Base-by-base conservation (phyloP, 73 alveolate species). In the Strombidium stylifer region DNA sequence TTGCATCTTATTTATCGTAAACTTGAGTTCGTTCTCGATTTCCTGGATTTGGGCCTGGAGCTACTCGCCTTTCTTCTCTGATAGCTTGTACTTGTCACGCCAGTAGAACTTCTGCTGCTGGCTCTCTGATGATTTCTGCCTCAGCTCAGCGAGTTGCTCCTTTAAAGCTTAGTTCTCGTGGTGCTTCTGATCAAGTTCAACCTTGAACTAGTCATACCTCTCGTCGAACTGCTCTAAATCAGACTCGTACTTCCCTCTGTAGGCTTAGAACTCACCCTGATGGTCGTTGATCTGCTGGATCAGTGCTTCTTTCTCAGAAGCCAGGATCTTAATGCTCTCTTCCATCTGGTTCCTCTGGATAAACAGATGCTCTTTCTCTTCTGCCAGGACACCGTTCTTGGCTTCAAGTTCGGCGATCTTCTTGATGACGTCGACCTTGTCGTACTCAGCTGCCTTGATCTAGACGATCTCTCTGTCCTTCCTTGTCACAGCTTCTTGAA, bases 171-270 rank as follows among this genome's bases (percentile, higher is more conserved):
- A 4, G 24, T 64, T 64, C 55, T 64, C 78, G 2, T 64, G 10
- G 41, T 64, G 44, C 10, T 46, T 26, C 54, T 64, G 44, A 20
- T 34, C 21, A 24, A 64, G 18, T 20, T 64, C 78, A 3, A 2
- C 28, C n/a, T 54, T 21, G 19, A 64, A 28, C 7, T 15, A 6
- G 2, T 64, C 78, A 27, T 46, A 46, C 54, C 49, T 64, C 23
- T 42, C n/a, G 15, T 64, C 78, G 20, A 64, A 64, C 30, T 64
- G 44, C n/a, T 64, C 78, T n/a, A 64, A 24, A n/a, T 35, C 44
- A 18, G 21, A 27, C 54, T 64, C 79, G 12, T 64, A 54, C 3
- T 52, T 21, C 32, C 56, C 4, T 25, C 21, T 64, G 15, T 47
- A 47, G 34, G 10, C 45, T 11, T 48, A 65, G 18, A 57, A 36